Evolutionary conservation across 257 asterid species (phyloP).

Genomic region (Solanum sejunctum): DNA sequence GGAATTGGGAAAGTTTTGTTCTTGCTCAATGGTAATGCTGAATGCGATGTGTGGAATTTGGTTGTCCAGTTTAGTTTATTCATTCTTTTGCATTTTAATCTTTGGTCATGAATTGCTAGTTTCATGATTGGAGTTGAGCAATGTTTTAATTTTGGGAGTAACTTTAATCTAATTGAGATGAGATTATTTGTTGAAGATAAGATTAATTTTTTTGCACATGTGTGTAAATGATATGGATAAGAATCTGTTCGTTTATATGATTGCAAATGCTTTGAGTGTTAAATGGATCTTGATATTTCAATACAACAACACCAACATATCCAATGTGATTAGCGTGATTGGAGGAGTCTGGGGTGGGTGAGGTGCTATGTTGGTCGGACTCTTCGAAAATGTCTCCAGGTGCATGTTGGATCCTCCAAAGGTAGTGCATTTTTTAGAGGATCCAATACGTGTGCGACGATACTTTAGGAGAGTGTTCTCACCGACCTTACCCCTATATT

Average conservation of each 20-base stretch:
- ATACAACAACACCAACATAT: background rate
- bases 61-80: background rate
- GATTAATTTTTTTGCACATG: background rate
- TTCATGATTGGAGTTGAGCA: background rate
- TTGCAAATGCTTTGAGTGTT: background rate
- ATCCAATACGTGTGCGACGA: background rate
- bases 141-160: background rate
- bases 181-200: background rate
- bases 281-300: background rate
- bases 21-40: background rate
- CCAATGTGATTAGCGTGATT: background rate
- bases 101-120: background rate
- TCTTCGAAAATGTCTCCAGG: background rate
- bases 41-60: background rate
- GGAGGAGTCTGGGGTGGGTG: background rate
- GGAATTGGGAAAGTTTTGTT: background rate
- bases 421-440: background rate
- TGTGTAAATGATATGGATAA: background rate
- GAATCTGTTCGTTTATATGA: background rate
- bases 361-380: background rate
- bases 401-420: background rate
- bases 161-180: background rate
- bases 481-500: background rate
- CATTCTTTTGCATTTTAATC: background rate
- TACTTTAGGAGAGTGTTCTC: background rate